Evolutionary conservation across 2,329 filamentous ascomycete species (phyloP).

Genomic region (Aspergillus fumigatiaffinis): DNA sequence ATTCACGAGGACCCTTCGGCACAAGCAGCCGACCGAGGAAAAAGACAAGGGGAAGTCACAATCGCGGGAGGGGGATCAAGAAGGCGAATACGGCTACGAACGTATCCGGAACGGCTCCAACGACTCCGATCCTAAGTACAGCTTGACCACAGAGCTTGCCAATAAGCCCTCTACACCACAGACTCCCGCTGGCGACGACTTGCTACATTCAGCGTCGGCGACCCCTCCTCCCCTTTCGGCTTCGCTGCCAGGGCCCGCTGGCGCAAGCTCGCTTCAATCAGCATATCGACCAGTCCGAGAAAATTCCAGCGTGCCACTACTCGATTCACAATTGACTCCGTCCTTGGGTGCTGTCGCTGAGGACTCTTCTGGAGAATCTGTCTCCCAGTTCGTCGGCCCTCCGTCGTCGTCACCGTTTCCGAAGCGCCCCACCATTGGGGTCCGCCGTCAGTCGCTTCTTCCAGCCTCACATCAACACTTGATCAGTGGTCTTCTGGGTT

Average conservation of each 20-base stretch:
- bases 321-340: slow-evolving; percentile 21
- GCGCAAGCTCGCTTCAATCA: slow-evolving; percentile 18
- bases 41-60: neutral
- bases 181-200: slow-evolving; percentile 21
- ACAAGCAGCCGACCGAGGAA: neutral
- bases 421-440: slow-evolving; percentile 32
- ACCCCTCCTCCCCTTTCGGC: slow-evolving; percentile 18
- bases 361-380: slow-evolving; percentile 11
- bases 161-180: slow-evolving; percentile 16
- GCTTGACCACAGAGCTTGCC: slow-evolving; percentile 14
- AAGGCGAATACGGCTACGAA: slow-evolving; percentile 6
- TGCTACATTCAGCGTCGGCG: slow-evolving; percentile 14
- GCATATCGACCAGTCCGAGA: slow-evolving; percentile 14
- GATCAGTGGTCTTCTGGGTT: slow-evolving; percentile 33
- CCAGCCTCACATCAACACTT: slow-evolving; percentile 37
- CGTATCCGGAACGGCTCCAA: slow-evolving; percentile 9
- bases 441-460: slow-evolving; percentile 39
- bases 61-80: neutral
- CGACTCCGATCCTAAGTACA: slow-evolving; percentile 7
- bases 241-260: slow-evolving; percentile 15
- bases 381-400: slow-evolving; percentile 7
- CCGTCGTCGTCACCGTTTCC: slow-evolving; percentile 14
- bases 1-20: neutral
- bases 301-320: slow-evolving; percentile 8
- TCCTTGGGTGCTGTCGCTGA: slow-evolving; percentile 28